Base-by-base conservation (phyloP, 208 protist species). In the Blechomonas ayalai region DNA sequence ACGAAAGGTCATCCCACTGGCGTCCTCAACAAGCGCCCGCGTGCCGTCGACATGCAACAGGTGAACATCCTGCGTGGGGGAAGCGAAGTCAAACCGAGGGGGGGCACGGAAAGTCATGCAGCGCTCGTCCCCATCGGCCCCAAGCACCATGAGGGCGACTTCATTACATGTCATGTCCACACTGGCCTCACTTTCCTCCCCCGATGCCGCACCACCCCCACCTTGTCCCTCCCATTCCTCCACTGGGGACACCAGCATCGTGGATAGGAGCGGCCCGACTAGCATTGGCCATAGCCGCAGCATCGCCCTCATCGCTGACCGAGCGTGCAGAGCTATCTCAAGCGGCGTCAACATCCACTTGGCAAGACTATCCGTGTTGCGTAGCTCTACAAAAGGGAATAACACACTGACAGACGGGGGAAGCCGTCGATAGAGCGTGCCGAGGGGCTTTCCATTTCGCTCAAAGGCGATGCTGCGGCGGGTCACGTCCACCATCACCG, bases 301-400 rank as follows among this genome's bases (percentile, higher is more conserved):
- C 63, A 85, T 82, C 23, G 57, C 75, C 8, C 79, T 73, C 79
- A 90, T 78, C 35, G 59, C 67, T 41, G 63, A 66, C 0, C 81
- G 78, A 3, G 85, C 78, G 20, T 66, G 62, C 32, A 87, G 53
- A 16, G 53, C 62, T 10, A 74, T 48, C 53, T 87, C 80, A 31
- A 70, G 46, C 4, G 69, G 67, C 19, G 66, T 22, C 58, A 80
- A 75, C 78, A 91, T 78, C 73, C 72, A 94, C 48, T 75, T 67
- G 7, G 72, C 81, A 24, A 52, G 52, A 40, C 73, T 78, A 56
- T 90, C 73, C 19, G 53, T 52, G 62, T 85, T 88, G 60, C 74
- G 84, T 10, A 91, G 62, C 64, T 86, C 72, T 6, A 94, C 78
- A 59, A 82, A 94, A 1, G 85, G 85, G 41, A 74, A 89, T 16